Evolutionary conservation across 2,329 filamentous ascomycete genomes (phyloP).

Genomic region (Phoma sp.): DNA sequence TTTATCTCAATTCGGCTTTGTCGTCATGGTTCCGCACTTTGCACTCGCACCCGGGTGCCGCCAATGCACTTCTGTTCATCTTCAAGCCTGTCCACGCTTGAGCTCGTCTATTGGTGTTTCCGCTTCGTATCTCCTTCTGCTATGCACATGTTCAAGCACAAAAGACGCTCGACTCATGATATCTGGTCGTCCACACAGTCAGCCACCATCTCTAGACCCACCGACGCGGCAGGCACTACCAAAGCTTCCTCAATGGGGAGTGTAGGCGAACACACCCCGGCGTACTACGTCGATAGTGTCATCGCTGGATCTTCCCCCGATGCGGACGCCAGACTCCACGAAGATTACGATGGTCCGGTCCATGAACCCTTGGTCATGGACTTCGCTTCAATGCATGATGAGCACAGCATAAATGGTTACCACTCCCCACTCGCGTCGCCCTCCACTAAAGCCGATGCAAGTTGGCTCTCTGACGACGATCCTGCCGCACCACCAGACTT

Average conservation of each 20-base stretch:
- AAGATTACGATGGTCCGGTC: conserved; percentile 26
- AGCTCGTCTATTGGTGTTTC: conserved; percentile 8
- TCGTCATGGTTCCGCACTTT: conserved; percentile 29
- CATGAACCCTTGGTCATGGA: conserved; percentile 43
- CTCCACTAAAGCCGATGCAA: conserved; percentile 18
- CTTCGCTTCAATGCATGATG: conserved; percentile 35
- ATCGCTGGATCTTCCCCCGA: conserved; percentile 25
- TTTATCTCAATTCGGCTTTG: conserved; percentile 23
- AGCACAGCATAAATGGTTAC: conserved; percentile 26
- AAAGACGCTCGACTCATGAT: conserved; percentile 41
- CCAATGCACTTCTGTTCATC: conserved; percentile 12
- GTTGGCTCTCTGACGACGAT: conserved; percentile 40
- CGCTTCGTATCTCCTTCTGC: conserved; percentile 1
- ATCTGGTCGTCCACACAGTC: conserved; percentile 35
- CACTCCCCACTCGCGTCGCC: conserved; percentile 27
- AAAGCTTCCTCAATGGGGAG: conserved; percentile 35
- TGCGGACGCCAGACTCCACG: conserved; percentile 21
- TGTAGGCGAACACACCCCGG: conserved; percentile 27
- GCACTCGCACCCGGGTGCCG: conserved; percentile 3
- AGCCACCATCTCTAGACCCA: conserved; percentile 22
- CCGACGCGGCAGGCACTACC: conserved; percentile 27
- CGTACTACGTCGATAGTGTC: conserved; percentile 38
- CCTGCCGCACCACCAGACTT: conserved; percentile 44
- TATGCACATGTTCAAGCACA: conserved; percentile 40
- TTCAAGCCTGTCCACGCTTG: neutral